Percentiles rank a stretch among this genome's conserved stretches.
Conservation (phyloP, 495 filamentous ascomycete species). For the Neurospora sp. region DNA sequence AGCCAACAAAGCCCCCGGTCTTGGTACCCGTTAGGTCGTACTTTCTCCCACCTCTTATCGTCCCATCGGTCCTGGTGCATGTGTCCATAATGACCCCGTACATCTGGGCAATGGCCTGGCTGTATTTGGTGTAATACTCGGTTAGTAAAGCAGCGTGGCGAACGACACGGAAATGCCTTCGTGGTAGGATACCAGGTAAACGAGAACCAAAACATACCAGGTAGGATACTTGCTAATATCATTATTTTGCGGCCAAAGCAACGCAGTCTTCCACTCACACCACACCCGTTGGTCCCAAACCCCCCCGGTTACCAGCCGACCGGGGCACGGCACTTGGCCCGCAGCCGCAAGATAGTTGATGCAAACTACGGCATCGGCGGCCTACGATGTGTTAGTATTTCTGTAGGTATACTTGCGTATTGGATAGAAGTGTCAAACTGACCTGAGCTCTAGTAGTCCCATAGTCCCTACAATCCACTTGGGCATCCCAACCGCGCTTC, state of each 20-base stretch:
- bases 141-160: neutral
- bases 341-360: neutral
- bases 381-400: neutral
- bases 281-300: neutral
- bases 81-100: neutral
- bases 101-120: neutral
- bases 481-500: neutral
- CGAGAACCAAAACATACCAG: neutral
- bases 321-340: neutral
- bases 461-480: neutral
- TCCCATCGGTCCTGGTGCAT: neutral
- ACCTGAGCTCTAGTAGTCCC: neutral
- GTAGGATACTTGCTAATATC: neutral
- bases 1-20: neutral
- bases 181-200: no score
- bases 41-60: neutral
- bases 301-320: neutral
- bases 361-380: neutral
- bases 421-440: neutral
- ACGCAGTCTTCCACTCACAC: neutral
- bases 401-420: neutral
- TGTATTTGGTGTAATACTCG: neutral
- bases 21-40: neutral
- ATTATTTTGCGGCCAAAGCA: neutral
- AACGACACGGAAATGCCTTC: neutral